Conservation (phyloP, 2,329 filamentous ascomycete species). For the Ophiostoma novo-ulmi region DNA sequence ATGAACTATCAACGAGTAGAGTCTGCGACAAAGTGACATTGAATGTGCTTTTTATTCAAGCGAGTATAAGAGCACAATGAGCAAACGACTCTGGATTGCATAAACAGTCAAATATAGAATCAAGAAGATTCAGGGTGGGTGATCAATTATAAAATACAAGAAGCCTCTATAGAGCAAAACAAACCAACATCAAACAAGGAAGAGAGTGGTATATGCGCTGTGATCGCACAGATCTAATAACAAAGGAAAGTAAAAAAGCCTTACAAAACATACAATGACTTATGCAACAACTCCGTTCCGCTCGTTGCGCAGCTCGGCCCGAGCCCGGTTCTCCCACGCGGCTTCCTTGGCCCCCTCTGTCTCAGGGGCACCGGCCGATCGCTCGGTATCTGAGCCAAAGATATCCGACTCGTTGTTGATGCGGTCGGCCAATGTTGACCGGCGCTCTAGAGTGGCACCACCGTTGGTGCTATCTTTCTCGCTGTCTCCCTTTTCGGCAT, state of each 20-base stretch:
- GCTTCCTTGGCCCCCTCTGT: neutral
- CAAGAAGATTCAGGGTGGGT: too few relatives aligned
- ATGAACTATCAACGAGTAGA: neutral
- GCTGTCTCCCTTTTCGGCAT: slow-evolving; percentile 8
- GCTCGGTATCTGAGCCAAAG: slow-evolving; percentile 26
- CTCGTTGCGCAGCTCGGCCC: slow-evolving; percentile 15
- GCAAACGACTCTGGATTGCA: too few relatives aligned
- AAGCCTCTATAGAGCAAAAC: neutral
- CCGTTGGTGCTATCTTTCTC: neutral
- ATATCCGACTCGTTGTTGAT: slow-evolving; percentile 30
- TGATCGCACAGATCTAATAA: neutral
- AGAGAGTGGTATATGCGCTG: neutral
- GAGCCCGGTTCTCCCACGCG: slow-evolving; percentile 2
- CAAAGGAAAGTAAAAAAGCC: neutral
- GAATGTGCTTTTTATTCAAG: too few relatives aligned
- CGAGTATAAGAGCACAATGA: neutral
- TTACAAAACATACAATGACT: neutral
- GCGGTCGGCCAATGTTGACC: slow-evolving; percentile 22
- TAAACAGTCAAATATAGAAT: too few relatives aligned
- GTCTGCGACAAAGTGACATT: neutral
- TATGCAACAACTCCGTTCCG: slow-evolving; percentile 8
- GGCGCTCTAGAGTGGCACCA: slow-evolving; percentile 1
- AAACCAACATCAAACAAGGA: neutral
- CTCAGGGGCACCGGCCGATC: neutral
- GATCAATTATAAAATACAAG: too few relatives aligned